A percentile compares a stretch with the other conserved stretches of the same genome.
Conservation (phyloP, 1,284 basidiomycete species). For the Malassezia sympodialis region DNA sequence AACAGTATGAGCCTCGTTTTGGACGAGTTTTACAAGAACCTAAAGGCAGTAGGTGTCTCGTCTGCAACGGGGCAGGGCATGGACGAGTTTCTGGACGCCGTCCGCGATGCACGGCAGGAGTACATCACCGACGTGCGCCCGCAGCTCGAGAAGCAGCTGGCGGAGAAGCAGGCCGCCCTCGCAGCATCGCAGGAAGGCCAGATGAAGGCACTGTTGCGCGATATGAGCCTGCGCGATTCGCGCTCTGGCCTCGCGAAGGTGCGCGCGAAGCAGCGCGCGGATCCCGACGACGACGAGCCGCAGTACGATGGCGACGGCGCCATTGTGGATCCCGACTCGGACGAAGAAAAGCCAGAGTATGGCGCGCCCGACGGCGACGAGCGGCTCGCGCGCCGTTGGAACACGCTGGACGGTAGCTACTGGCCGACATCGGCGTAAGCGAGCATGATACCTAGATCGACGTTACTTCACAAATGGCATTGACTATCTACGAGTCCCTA, state of each 20-base stretch:
- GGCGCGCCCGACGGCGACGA: slow-evolving; percentile 12
- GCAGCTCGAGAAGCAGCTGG: slow-evolving; percentile 64
- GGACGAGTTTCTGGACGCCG: slow-evolving; percentile 78
- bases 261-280: slow-evolving; percentile 15
- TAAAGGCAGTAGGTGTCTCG: slow-evolving; percentile 88
- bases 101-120: slow-evolving; percentile 73
- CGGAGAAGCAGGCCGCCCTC: slow-evolving; percentile 55
- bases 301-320: slow-evolving; percentile 45
- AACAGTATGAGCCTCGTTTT: slow-evolving; percentile 96
- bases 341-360: slow-evolving; percentile 31
- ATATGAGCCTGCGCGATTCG: slow-evolving; percentile 56
- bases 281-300: slow-evolving; percentile 9
- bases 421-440: slow-evolving; percentile 10
- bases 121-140: slow-evolving; percentile 84
- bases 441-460: not conserved
- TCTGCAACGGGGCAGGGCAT: slow-evolving; percentile 90
- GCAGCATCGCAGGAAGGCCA: slow-evolving; percentile 61
- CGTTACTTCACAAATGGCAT: not conserved
- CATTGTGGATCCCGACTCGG: slow-evolving; percentile 44
- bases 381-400: slow-evolving; percentile 12
- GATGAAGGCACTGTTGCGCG: slow-evolving; percentile 70
- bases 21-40: slow-evolving; percentile 95
- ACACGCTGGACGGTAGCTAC: slow-evolving; percentile 15
- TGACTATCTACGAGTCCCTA: not conserved
- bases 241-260: slow-evolving; percentile 42